These are phyloP conservation scores for Udeniomyces megalosporus DNA, from an alignment of 768 basidiomycete species.

Conservation along the genomic window DNA sequence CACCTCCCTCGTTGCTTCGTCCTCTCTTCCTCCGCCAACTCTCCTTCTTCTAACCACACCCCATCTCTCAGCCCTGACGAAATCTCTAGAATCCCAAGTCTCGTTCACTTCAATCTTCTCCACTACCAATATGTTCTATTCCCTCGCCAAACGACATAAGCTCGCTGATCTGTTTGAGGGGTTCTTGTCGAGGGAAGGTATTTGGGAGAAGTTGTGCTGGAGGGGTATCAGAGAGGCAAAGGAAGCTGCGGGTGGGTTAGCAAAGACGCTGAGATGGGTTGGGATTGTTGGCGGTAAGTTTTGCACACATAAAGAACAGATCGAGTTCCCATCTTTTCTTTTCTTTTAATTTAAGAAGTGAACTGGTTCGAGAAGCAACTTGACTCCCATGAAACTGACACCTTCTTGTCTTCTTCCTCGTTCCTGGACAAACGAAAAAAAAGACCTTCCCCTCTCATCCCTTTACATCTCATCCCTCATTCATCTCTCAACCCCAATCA, in stretches of 20 bases:
- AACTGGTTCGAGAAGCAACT: no score
- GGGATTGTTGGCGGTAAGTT: slow-evolving; percentile 54
- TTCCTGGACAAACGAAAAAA: slow-evolving; percentile 36
- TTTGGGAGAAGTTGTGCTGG: slow-evolving; percentile 74
- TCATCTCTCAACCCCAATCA: slow-evolving; percentile 26
- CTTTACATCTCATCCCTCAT: slow-evolving; percentile 49
- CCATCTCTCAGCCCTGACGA: neutral
- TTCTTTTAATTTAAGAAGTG: slow-evolving; percentile 1
- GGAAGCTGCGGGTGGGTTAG: slow-evolving; percentile 43
- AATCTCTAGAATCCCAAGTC: neutral
- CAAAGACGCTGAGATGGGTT: slow-evolving; percentile 44
- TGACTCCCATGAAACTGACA: no score
- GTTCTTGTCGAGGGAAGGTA: slow-evolving; percentile 54
- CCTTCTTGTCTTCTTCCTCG: no score
- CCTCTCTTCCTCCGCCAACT: neutral
- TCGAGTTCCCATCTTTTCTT: neutral
- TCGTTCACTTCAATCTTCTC: no score
- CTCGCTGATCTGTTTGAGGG: slow-evolving; percentile 51
- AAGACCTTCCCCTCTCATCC: slow-evolving; percentile 41
- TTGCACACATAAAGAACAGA: no score
- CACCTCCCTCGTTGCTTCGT: neutral
- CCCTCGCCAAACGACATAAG: slow-evolving; percentile 66
- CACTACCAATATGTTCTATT: slow-evolving; percentile 39
- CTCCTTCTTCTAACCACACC: neutral
- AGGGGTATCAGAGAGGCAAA: slow-evolving; percentile 39